Evolutionary conservation across 495 filamentous ascomycete genomes (phyloP), one percentile per base, ranked within the genome.

Genomic region (Neurospora sublineolata): DNA sequence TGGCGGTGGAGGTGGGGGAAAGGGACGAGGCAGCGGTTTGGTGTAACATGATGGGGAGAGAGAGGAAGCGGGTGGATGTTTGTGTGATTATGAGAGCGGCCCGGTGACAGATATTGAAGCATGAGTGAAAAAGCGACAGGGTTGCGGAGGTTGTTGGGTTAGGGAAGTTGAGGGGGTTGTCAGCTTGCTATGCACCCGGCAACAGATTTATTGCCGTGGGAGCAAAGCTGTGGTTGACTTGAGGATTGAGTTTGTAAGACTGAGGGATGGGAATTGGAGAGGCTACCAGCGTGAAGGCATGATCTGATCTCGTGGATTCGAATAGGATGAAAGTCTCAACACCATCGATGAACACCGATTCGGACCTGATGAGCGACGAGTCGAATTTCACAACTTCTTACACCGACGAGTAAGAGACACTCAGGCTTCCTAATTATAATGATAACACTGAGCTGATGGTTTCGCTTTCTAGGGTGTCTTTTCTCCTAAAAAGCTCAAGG

Each of bases 341-440:
- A 79, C 76, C 0, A 71, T 79, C 37, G 86, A 87, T 70, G 82
- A 86, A 70, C 85, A 87, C 76, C 72, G 76, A 33, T 79, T 80
- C 41, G 67, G 78, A 12, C 37, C 71, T 72, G 72, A 79, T 82
- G 76, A 84, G 79, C 41, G 77, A 70, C 37, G 76, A 4, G 84
- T 86, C 78, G 86, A 88, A 69, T 87, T 87, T 75, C 78, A 82
- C 37, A 88, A 88, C 75, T 88, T 84, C 69, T 75, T 87, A 4
- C 77, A 82, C 40, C 84, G 79, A 39, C 76, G 78, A 74, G 86
- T 86, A 77, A 72, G 84, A 36, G 33, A 36, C 5, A 6, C 0
- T 36, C 33, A 36, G 33, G 5, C 33, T 36, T 36, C 33, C 33
- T 36, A 36, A 36, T 36, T 36, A 7, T 36, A 0, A 5, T 37